Conservation (phyloP, 23 red algal species). For the Gracilaria caudata region DNA sequence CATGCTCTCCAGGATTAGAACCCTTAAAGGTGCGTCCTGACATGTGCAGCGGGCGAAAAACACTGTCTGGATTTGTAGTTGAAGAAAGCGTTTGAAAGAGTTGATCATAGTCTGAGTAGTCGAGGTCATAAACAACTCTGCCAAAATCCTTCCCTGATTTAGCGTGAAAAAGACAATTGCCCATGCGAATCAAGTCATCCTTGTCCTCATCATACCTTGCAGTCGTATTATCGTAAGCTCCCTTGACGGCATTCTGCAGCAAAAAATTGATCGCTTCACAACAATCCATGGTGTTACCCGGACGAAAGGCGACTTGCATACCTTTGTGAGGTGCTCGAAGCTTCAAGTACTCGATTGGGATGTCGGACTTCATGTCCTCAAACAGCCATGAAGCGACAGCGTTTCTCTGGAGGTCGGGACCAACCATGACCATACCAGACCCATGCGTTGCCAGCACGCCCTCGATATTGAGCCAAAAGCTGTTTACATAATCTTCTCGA, state of each 20-base stretch:
- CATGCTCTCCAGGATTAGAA: not conserved
- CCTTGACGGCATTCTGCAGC: not conserved
- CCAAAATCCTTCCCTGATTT: not conserved
- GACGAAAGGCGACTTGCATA: not conserved
- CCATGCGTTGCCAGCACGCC: not conserved
- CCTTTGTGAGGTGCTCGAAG: not conserved
- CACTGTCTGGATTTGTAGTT: not conserved
- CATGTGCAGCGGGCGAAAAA: not conserved
- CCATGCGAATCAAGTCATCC: not conserved
- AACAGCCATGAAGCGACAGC: not conserved
- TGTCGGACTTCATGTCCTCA: not conserved
- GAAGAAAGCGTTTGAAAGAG: not conserved
- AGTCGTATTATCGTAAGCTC: not conserved
- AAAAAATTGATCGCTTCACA: not conserved
- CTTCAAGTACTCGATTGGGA: not conserved
- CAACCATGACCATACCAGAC: not conserved
- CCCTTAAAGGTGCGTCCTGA: not conserved
- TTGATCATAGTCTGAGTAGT: not conserved
- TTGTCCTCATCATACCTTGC: not conserved
- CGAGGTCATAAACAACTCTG: not conserved
- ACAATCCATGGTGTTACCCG: not conserved
- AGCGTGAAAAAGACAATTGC: not conserved
- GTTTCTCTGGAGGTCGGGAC: not conserved
- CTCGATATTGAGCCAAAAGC: not conserved
- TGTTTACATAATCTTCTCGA: not conserved